Base-by-base conservation (phyloP, 2,329 filamentous ascomycete species). In the Phaeosphaeria sp. region DNA sequence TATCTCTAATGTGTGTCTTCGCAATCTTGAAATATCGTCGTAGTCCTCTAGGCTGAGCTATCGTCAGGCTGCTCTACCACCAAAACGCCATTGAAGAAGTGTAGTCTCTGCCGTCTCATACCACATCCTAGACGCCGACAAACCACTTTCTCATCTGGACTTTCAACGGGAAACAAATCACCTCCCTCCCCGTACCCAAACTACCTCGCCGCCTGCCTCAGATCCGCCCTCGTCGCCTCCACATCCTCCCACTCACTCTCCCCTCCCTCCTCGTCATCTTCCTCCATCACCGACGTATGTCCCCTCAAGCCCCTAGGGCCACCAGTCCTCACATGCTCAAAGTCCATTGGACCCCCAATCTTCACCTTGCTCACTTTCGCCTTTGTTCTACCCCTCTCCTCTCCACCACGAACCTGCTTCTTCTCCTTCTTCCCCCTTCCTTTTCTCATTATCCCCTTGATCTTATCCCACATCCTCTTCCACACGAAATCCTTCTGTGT, bases 311-410 rank as follows among this genome's bases (percentile, higher is more conserved):
- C 4, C 51, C 44, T 27, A 13, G 13, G 6, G 13, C 52, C 50
- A 21, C 56, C 53, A 3, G 54, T 63, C 46, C 44, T 23, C 7
- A 54, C 11, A 27, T 65, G 60, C 18, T 43, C n/a, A 48, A 63
- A 62, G 55, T 55, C 53, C 22, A 55, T 64, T 10, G 62, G 64
- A 18, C 33, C 33, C 18, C 64, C 25, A 36, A 67, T 65, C n/a
- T 56, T 21, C 47, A 58, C 6, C 13, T 36, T 23, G 17, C 15
- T 50, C 18, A 20, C 21, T 17, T 41, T 30, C 27, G n/a, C 30
- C 18, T n/a, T 15, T 6, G 13, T 15, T 7, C 13, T 36, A 13
- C 13, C 11, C 11, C 11, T 3, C 11, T 36, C 30, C 6, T 36
- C 30, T 9, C 9, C 25, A 27, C 25, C 25, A 15, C 13, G 30